A percentile compares a stretch with the other conserved stretches of the same genome.
Evolutionary conservation across 2,329 filamentous ascomycete species (phyloP).

Genomic region (Cryphonectria parasitica): DNA sequence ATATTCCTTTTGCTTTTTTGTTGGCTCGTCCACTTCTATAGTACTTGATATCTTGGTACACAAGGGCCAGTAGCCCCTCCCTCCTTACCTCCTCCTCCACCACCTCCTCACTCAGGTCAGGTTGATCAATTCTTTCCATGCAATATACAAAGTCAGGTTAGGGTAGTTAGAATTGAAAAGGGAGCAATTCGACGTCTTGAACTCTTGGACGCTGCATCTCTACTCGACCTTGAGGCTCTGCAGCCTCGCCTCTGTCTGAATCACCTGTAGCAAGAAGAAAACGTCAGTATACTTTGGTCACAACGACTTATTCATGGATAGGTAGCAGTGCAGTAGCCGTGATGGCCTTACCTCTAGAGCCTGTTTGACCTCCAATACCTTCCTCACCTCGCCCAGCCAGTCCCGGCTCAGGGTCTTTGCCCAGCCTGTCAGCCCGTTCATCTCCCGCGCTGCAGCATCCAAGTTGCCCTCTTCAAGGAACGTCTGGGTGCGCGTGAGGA

Average conservation of each 20-base stretch:
- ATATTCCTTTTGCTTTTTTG: slow-evolving; percentile 9
- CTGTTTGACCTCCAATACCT: slow-evolving; percentile 93
- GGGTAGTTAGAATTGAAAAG: neutral
- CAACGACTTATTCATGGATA: neutral
- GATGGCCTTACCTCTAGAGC: slow-evolving; percentile 80
- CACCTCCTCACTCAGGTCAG: slow-evolving; percentile 12
- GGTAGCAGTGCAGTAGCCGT: neutral
- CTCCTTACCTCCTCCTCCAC: neutral
- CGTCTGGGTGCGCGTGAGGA: slow-evolving; percentile 86
- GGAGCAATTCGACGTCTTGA: neutral
- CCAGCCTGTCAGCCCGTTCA: slow-evolving; percentile 93
- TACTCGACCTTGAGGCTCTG: slow-evolving; percentile 86
- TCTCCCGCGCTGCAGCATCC: slow-evolving; percentile 88
- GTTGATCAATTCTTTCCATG: slow-evolving; percentile 6
- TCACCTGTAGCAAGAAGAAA: slow-evolving; percentile 62
- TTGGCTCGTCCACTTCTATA: slow-evolving; percentile 23
- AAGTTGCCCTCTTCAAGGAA: slow-evolving; percentile 91
- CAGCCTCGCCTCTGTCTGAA: slow-evolving; percentile 85
- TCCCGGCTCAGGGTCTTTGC: slow-evolving; percentile 93
- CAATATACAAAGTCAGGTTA: slow-evolving; percentile 7
- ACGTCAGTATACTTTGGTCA: slow-evolving; percentile 33
- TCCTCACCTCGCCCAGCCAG: slow-evolving; percentile 88
- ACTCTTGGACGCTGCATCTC: slow-evolving; percentile 32
- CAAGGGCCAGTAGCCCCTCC: slow-evolving; percentile 7
- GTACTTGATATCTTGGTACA: slow-evolving; percentile 26